Base-by-base conservation (phyloP, 805 yeast species). In the Myxozyma kluyveri region DNA sequence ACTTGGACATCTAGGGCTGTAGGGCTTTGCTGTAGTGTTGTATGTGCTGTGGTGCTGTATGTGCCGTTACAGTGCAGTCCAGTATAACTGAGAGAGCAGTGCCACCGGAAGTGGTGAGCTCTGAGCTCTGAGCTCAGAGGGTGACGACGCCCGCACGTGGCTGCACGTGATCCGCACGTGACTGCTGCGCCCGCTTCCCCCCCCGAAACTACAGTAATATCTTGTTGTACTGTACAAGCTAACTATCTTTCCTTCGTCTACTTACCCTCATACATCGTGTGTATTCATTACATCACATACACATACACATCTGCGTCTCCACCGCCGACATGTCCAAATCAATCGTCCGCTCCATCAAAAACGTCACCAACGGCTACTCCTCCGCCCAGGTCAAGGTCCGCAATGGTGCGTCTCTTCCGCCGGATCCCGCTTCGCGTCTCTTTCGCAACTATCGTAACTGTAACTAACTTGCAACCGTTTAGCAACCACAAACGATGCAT, bases 291-390 rank as follows among this genome's bases (percentile, higher is more conserved):
- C 14, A 10, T 14, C 35, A 14, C 35, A 31, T 12, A n/a, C 33
- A 14, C 49, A 22, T 26, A 33, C 21, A 12, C 47, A 19, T 7
- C 31, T 12, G n/a, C 21, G 14, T 43, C 24, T 29, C 38, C 43
- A 29, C 10, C 42, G 14, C 45, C 40, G 26, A n/a, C 26, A 51
- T 51, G 55, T 51, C 59, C 14, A 55, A 55, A 22, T 49, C 53
- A 21, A 44, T 55, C 42, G 54, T 55, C 12, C 36, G 59, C 14
- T 55, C 59, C 12, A 55, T 55, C 45, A 90, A 88, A 69, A 91
- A 91, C 67, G 89, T 85, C 29, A 83, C 90, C 66, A 87, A 82
- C 65, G 98, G 98, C 36, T 91, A 91, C 72, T 79, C 95, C 3
- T 69, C 84, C 10, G 83, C 87, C n/a, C 97, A 91, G 69, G 82